Conservation (phyloP, 2,329 filamentous ascomycete genomes). For the Aureobasidium leucospermi region DNA sequence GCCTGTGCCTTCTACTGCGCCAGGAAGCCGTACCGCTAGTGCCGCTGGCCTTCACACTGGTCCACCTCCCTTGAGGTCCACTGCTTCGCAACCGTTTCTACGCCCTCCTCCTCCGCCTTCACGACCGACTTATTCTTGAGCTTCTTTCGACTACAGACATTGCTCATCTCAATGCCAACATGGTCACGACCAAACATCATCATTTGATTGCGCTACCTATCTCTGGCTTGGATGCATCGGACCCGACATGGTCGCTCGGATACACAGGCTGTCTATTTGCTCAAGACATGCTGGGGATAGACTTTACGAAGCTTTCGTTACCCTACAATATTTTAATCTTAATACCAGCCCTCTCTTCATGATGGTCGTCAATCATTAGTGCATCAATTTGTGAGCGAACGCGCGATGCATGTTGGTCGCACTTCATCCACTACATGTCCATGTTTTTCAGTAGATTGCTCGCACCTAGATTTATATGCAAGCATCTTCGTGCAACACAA, state of each 20-base stretch:
- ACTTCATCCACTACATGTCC: not conserved
- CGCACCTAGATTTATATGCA: too few relatives aligned
- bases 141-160: too few relatives aligned
- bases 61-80: not conserved
- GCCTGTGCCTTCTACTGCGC: slow-evolving; percentile 11
- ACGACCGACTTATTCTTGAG: not conserved
- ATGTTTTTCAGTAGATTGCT: not conserved
- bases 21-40: slow-evolving; percentile 9
- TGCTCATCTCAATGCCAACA: too few relatives aligned
- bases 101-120: slow-evolving; percentile 7
- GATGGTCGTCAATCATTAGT: too few relatives aligned
- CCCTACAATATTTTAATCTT: not conserved
- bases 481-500: too few relatives aligned
- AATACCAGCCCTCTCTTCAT: not conserved
- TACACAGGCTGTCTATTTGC: not conserved
- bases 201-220: too few relatives aligned
- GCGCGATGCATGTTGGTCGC: not conserved
- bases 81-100: not conserved
- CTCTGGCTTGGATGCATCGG: not conserved
- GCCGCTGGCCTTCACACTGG: not conserved
- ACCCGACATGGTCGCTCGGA: not conserved
- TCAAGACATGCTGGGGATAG: not conserved
- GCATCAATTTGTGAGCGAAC: too few relatives aligned
- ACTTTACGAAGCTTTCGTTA: not conserved
- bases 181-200: too few relatives aligned